phyloP scores from a whole-genome alignment of 192 early-diverging fungal species.

The Radiomyces spectabilis region DNA sequence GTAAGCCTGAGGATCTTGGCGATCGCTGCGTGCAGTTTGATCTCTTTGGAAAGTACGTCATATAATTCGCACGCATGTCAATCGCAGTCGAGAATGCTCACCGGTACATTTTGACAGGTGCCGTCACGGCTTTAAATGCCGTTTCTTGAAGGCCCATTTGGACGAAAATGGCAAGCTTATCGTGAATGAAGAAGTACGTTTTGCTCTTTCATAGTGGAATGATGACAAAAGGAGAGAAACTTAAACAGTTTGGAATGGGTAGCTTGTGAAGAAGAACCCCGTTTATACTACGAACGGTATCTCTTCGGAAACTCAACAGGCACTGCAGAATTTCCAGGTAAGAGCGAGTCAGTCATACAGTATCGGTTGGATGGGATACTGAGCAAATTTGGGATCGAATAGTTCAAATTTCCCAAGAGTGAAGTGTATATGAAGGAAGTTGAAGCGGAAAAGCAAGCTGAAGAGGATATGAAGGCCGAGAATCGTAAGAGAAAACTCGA shows the following conservation, averaged over 20 bases:
- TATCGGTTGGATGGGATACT: too few relatives aligned
- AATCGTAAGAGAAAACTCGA: conserved; percentile 14
- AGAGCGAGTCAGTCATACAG: background rate
- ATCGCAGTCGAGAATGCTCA: background rate
- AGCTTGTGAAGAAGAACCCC: conserved; percentile 8
- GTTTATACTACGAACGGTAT: conserved; percentile 19
- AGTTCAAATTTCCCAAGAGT: conserved; percentile 33
- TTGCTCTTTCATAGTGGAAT: background rate
- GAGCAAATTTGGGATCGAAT: conserved; percentile 17
- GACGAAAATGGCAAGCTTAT: conserved; percentile 37
- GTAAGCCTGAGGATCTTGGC: conserved; percentile 75
- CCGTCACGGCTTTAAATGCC: conserved; percentile 54
- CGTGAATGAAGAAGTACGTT: conserved; percentile 49
- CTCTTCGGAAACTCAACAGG: conserved; percentile 1
- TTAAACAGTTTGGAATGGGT: background rate
- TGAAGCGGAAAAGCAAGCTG: conserved; percentile 17
- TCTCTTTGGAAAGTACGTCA: conserved; percentile 59
- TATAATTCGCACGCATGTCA: background rate
- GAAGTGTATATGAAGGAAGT: conserved; percentile 28
- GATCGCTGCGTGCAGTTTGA: conserved; percentile 62
- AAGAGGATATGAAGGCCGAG: conserved; percentile 8
- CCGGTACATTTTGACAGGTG: conserved; percentile 28
- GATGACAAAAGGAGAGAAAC: background rate
- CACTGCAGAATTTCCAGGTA: conserved; percentile 6
- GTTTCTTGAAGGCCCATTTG: conserved; percentile 49